Evolutionary conservation across 129 eudicot genomes (phyloP), one percentile per base, ranked within the genome.

Genomic region (Helianthus tuberosus): DNA sequence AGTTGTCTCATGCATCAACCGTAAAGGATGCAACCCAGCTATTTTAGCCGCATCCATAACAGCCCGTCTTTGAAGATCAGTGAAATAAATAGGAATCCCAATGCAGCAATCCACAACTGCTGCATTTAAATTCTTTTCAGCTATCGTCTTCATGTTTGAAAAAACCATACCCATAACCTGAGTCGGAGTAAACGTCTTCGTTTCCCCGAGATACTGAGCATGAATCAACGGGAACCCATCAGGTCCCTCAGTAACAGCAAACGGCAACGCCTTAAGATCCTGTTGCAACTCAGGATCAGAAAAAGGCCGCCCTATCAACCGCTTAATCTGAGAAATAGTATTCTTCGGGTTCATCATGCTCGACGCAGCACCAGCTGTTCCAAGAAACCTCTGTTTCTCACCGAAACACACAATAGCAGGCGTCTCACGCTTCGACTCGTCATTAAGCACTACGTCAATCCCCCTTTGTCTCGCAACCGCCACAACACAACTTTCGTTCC

Each of bases 391-490:
- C 79, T 92, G 98, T 71, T 87, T 92, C 36, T 92, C 98, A 29
- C 96, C 98, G 69, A 92, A 92, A 81, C 94, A 92, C 10, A 92
- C 98, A 49, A 89, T 54, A 66, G 96, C 94, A 57, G 98, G 96
- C 44, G 98, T 92, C 82, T 92, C 91, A 14, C 96, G 87, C 47
- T 87, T 92, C 11, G 98, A 92, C 69, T 89, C 96, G 23, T 89
- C 98, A 54, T 92, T 92, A 58, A 92, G 90, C 36, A 89, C 96
- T 53, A 92, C 91, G 72, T 92, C 96, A 36, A 92, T 92, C 0
- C 98, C 98, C 48, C 98, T 80, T 63, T 92, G 98, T 71, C 98
- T 84, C 46, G 98, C 98, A 77, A 93, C 96, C 9, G 98, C 96
- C 64, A 93, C 98, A 15, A 93, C 98, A 32, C 96, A 76, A 47